Conservation (phyloP, 805 yeast species). For the Zygosaccharomyces siamensis region DNA sequence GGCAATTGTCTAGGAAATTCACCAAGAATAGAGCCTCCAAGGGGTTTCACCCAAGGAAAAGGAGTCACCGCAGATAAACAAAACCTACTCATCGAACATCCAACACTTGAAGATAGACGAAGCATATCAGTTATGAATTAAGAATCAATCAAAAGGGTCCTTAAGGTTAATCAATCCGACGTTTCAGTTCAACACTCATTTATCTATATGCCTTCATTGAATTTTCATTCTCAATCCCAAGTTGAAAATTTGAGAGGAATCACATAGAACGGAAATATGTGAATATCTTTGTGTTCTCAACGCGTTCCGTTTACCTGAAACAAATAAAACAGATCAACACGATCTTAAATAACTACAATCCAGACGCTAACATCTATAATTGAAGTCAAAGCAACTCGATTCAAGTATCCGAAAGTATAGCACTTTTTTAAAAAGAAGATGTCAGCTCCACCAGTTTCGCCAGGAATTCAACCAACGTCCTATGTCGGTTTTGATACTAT, state of each 20-base stretch:
- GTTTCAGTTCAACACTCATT: not conserved
- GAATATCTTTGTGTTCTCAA: slow-evolving; percentile 6
- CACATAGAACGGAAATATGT: slow-evolving; percentile 3
- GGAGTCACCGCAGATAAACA: not conserved
- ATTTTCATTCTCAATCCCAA: not conserved
- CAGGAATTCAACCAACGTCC: slow-evolving; percentile 48
- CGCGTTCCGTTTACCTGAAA: slow-evolving; percentile 8
- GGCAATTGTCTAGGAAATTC: slow-evolving; percentile 9
- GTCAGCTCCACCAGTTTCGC: slow-evolving; percentile 7
- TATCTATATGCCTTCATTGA: not conserved
- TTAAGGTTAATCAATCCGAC: not conserved
- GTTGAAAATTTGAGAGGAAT: slow-evolving; percentile 1
- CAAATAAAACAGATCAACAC: slow-evolving; percentile 5
- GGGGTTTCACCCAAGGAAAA: slow-evolving; percentile 6
- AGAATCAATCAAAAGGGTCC: not conserved
- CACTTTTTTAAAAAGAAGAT: not conserved
- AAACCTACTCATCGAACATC: not conserved
- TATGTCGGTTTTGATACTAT: slow-evolving; percentile 97
- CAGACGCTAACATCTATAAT: not conserved
- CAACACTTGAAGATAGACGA: not conserved
- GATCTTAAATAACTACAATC: not conserved
- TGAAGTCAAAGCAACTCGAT: not conserved
- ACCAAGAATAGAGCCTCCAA: not conserved
- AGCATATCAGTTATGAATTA: not conserved
- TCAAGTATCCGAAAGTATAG: not conserved